A percentile compares a stretch with the other conserved stretches of the same genome.
Evolutionary conservation across 257 asterid genomes (phyloP).

Genomic region (Striga asiatica): DNA sequence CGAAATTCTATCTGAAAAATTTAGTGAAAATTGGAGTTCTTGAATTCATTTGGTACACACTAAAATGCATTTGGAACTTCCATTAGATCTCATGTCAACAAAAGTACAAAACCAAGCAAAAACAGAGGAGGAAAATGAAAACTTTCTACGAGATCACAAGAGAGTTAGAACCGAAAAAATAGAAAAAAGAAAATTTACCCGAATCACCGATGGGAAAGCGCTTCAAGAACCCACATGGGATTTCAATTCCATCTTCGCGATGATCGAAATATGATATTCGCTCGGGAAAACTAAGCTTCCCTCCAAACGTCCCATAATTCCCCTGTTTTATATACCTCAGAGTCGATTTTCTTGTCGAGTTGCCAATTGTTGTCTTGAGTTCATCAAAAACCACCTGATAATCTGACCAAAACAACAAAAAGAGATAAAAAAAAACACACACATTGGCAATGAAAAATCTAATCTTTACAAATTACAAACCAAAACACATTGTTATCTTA

Average conservation of each 20-base stretch:
- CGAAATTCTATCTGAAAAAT: constrained; percentile 33
- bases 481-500: too few relatives aligned
- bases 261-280: constrained; percentile 48
- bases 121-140: neutral
- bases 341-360: constrained; percentile 9
- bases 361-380: constrained; percentile 21
- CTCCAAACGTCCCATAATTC: constrained; percentile 51
- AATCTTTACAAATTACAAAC: neutral
- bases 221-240: constrained; percentile 86
- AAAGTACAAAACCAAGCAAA: too few relatives aligned
- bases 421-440: neutral
- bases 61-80: too few relatives aligned
- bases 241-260: constrained; percentile 20
- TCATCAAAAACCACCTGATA: constrained; percentile 44
- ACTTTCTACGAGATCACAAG: neutral
- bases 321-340: constrained; percentile 50
- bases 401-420: constrained; percentile 30
- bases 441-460: constrained; percentile 1
- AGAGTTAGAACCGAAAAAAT: neutral
- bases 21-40: neutral
- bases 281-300: constrained; percentile 41
- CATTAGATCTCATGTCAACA: too few relatives aligned
- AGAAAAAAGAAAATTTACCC: constrained; percentile 32
- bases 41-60: too few relatives aligned
- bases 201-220: constrained; percentile 32